phyloP scores from a whole-genome alignment of 257 asterid species.

The Solanum ossicruentum region DNA sequence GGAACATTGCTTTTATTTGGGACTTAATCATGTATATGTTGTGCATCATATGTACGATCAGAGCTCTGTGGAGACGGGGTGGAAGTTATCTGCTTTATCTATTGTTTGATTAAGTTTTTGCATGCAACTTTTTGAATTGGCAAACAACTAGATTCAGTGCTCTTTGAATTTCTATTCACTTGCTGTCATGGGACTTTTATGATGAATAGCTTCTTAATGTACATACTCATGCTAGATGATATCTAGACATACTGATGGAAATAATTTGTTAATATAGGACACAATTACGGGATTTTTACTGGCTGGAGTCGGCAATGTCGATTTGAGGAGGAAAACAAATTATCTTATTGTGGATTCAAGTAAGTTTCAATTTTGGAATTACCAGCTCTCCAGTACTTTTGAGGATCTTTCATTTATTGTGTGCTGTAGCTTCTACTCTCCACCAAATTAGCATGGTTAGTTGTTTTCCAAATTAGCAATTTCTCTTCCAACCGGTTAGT shows the following conservation, averaged over 20 bases:
- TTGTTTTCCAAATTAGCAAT: background rate
- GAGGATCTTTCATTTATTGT: background rate
- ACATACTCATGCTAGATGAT: background rate
- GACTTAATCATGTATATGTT: background rate
- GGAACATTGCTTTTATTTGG: background rate
- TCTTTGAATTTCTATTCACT: background rate
- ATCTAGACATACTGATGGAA: background rate
- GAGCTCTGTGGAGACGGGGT: background rate
- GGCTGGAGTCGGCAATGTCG: constrained; percentile 99
- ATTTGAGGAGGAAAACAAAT: constrained; percentile 84
- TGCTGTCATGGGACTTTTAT: background rate
- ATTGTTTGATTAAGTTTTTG: background rate
- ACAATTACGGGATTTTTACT: constrained; percentile 83
- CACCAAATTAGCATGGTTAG: background rate
- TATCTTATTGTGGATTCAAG: constrained; percentile 92
- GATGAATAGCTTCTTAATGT: background rate
- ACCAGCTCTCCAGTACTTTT: background rate
- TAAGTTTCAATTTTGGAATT: constrained; percentile 20
- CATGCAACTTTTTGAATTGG: background rate
- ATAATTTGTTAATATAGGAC: constrained; percentile 34
- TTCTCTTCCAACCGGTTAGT: background rate
- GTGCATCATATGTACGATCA: background rate
- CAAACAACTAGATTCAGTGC: background rate
- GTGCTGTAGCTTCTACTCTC: background rate
- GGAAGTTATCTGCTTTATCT: background rate